Evolutionary conservation across 805 yeast genomes (phyloP).

Genomic region (Candida dendrica): DNA sequence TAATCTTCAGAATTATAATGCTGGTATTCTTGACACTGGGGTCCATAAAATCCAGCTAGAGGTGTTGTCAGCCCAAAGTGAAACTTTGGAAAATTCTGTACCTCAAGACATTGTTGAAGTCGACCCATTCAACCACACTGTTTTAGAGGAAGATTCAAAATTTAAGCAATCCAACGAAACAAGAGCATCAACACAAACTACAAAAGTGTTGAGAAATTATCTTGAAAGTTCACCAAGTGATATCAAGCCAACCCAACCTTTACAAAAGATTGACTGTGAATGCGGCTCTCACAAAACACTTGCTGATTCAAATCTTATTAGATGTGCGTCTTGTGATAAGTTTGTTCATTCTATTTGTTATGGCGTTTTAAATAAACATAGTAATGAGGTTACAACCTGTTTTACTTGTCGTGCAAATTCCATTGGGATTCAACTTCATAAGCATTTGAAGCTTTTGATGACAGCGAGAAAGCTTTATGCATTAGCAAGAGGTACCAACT

Average conservation of each 20-base stretch:
- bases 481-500: conserved; percentile 13
- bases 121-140: conserved; percentile 13
- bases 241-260: conserved; percentile 24
- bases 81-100: conserved; percentile 2
- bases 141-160: not conserved
- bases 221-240: conserved; percentile 19
- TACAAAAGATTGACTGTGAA: conserved; percentile 7
- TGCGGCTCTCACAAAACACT: conserved; percentile 24
- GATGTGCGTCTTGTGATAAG: conserved; percentile 25
- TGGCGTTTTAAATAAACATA: conserved; percentile 13
- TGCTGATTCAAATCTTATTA: conserved; percentile 5
- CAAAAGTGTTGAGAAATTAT: conserved; percentile 21
- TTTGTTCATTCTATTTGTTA: conserved; percentile 29
- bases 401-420: conserved; percentile 20
- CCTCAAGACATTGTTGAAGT: conserved; percentile 7
- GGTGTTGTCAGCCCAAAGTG: conserved; percentile 19
- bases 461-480: conserved; percentile 28
- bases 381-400: conserved; percentile 15
- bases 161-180: not conserved
- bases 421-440: conserved; percentile 10
- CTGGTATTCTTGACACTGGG: conserved; percentile 26
- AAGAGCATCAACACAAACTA: conserved; percentile 19
- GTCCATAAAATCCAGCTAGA: conserved; percentile 22
- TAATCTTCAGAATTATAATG: conserved; percentile 8
- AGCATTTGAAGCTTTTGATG: conserved; percentile 23